Evolutionary conservation across 1,284 basidiomycete species (phyloP).

Genomic region (Trichosporon sp.): DNA sequence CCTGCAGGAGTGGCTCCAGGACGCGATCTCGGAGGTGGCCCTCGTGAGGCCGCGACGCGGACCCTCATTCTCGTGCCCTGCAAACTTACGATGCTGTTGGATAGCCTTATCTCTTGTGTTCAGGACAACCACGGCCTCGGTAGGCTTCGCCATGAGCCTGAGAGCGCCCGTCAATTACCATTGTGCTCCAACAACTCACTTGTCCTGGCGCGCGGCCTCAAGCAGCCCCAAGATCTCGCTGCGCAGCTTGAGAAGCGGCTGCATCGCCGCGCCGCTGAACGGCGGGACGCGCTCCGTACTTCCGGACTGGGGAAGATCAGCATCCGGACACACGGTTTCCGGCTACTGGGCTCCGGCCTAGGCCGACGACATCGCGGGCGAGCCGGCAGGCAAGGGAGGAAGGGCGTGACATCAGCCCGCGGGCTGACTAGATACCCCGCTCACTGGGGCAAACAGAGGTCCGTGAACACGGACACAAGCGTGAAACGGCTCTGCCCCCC

Average conservation of each 20-base stretch:
- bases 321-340: background rate
- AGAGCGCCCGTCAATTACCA: background rate
- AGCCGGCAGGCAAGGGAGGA: background rate
- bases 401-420: background rate
- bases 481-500: background rate
- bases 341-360: too few relatives aligned
- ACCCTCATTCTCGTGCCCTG: background rate
- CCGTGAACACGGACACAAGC: background rate
- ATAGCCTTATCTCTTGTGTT: background rate
- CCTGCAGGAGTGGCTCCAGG: background rate
- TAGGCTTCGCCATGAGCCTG: slow-evolving; percentile 11
- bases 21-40: background rate
- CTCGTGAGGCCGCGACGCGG: background rate
- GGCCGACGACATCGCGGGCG: background rate
- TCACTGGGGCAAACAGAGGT: background rate
- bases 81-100: slow-evolving; percentile 5
- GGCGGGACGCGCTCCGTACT: background rate
- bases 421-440: background rate
- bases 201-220: slow-evolving; percentile 32
- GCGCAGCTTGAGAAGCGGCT: slow-evolving; percentile 25
- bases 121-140: slow-evolving; percentile 20
- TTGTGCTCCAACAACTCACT: slow-evolving; percentile 24
- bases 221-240: slow-evolving; percentile 29
- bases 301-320: background rate
- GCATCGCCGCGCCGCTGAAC: slow-evolving; percentile 23